Evolutionary conservation across 2,329 filamentous ascomycete species (phyloP), one percentile per base, ranked within the genome.

Genomic region (Monosporascus cannonballus): DNA sequence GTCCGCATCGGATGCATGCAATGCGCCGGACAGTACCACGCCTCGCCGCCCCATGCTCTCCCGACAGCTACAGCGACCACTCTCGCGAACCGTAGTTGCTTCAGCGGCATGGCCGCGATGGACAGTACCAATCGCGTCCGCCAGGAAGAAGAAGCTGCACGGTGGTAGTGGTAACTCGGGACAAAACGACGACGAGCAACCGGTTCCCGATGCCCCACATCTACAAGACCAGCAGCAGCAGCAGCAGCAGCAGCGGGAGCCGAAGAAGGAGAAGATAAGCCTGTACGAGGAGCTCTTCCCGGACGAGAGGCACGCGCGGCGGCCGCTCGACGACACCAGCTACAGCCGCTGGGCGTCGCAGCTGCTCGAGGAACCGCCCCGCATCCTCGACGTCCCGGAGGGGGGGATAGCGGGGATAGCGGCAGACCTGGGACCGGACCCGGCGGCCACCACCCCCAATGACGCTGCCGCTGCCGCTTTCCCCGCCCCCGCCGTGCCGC

Each of bases 211-310:
- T 34, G 30, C 30, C 11, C 11, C 30, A 34, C 30, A 34, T 52
- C 20, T 46, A 47, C 47, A 56, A 53, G n/a, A 55, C 51, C 45
- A 51, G 55, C 41, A 51, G 41, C 38, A 39, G 25, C 45, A 51
- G 55, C 41, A 51, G 41, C 38, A 39, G 25, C 9, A 39, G 18
- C 27, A 25, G 27, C 27, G 8, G 48, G n/a, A 50, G 15, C 50
- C 50, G 45, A 41, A 50, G 50, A 52, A 54, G 50, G 51, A 54
- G 25, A 47, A 61, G 25, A 53, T 52, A 9, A 69, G 71, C 4
- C 63, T 76, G 8, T 73, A 73, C 54, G 71, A 74, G 50, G 74
- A 80, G 58, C 73, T 84, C 1, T 84, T 84, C 58, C 80, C 81
- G 5, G 76, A 80, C 58, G 74, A 78, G 51, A 67, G 66, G 18